phyloP scores from a whole-genome alignment of 2,329 filamentous ascomycete species.

The Magnaporthales sp. region DNA sequence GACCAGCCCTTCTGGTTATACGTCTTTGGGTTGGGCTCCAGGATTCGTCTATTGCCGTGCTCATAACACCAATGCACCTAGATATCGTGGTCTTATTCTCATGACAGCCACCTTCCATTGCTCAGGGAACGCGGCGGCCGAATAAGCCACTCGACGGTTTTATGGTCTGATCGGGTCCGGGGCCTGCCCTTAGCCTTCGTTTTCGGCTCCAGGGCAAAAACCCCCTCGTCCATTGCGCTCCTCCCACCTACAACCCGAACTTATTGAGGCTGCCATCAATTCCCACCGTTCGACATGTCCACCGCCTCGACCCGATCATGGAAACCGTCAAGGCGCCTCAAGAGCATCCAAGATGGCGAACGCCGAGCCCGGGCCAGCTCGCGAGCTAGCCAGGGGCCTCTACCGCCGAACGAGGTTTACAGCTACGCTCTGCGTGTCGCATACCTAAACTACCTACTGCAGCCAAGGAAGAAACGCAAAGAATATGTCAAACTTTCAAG shows the following conservation, averaged over 20 bases:
- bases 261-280: not conserved
- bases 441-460: conserved; percentile 86
- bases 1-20: not conserved
- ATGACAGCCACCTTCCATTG: not conserved
- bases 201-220: not conserved
- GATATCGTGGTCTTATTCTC: not conserved
- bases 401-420: conserved; percentile 75
- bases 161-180: not conserved
- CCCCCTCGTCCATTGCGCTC: not conserved
- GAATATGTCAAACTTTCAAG: conserved; percentile 69
- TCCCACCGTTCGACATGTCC: conserved; percentile 31
- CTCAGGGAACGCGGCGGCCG: not conserved
- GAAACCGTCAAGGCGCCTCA: conserved; percentile 34
- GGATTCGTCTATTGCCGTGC: not conserved
- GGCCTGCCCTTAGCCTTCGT: not conserved
- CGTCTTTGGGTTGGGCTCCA: not conserved
- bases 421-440: conserved; percentile 84
- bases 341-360: conserved; percentile 32
- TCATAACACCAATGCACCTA: not conserved
- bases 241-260: not conserved
- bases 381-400: conserved; percentile 33
- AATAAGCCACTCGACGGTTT: conserved; percentile 1
- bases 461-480: conserved; percentile 81
- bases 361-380: conserved; percentile 34
- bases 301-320: conserved; percentile 39